Evolutionary conservation across 441 rosid species (phyloP), one percentile per base, ranked within the genome.

Genomic region (Erodium moschatum): DNA sequence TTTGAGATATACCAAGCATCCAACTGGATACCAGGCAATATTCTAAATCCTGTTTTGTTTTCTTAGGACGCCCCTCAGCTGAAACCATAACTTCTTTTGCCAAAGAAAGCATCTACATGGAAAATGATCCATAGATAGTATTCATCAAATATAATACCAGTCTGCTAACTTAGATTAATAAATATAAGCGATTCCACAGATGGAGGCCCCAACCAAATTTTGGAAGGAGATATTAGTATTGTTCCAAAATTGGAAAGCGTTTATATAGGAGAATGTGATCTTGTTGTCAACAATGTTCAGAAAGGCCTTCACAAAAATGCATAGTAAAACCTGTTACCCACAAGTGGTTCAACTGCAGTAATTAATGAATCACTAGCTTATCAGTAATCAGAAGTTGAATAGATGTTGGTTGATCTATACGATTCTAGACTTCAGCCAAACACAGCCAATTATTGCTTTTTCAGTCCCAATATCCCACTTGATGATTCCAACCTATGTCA

Each of bases 401-500:
- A 56, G 11, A 20, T 56, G 62, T 58, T 58, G 63, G 29, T 20
- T 58, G 63, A 20, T 20, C 29, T 58, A 58, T 58, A 58, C 12
- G 1, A 8, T 46, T 58, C 9, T 19, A 20, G 63, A 21, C 13
- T 58, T 27, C 8, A 58, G 63, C 13, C 63, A 56, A 56, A 56
- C 29, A 20, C 63, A 2, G 63, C 63, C 12, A 58, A 58, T 16
- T 58, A 27, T 18, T 58, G 11, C 27, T 20, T 58, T 58, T 58
- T 2, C 63, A 58, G 63, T 58, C 27, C 27, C 19, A 58, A 18
- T 9, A 58, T 21, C 29, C 63, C n/a, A 58, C 63, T 58, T 20
- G 13, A 9, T 58, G 63, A 58, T 27, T 58, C 63, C 19, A 58
- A 58, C 10, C 31, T 56, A 19, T 18, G 15, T 12, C 54, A 46